Evolutionary conservation across 352 stramenopile species (phyloP), one percentile per base, ranked within the genome.

Genomic region (Phytophthora lateralis): DNA sequence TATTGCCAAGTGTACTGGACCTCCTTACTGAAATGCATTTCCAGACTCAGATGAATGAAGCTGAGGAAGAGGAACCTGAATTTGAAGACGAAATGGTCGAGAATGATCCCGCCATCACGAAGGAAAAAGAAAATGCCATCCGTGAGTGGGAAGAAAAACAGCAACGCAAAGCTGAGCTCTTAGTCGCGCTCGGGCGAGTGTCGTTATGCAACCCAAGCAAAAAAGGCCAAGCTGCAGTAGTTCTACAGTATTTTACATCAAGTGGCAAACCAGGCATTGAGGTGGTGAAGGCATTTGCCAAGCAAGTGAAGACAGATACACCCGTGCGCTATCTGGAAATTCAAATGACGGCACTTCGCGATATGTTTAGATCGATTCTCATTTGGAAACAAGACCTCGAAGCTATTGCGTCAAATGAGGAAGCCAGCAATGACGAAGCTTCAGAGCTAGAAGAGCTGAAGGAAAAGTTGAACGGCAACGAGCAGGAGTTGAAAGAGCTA

Each of bases 181-280:
- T 96, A 4, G 71, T 85, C 9, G 86, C 88, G 15, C 73, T 96
- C 18, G 81, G 84, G 0, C 75, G 75, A 30, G 82, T 89, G 1
- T 89, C 84, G 5, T 61, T 92, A 20, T 93, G 81, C 43, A 96
- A 96, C 56, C 86, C 88, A 60, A 89, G 65, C 55, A 94, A 91
- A 57, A 91, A 93, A 44, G 68, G 81, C 5, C 88, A 95, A 60
- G 86, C 85, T 43, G 85, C 84, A 7, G 69, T 82, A 32, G 73
- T 96, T 27, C 53, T 96, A 32, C 70, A 82, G 7, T 84, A 85
- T 38, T 78, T 94, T 15, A 89, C 81, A 1, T 77, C 85, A 24
- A 69, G 60, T 24, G 71, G 63, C 12, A 78, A 85, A 49, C 39
- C 76, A 20, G 81, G 64, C 15, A 63, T 90, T 21, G 80, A 92